phyloP scores from a whole-genome alignment of 768 basidiomycete genomes.

The Rhodotorula graminis region DNA sequence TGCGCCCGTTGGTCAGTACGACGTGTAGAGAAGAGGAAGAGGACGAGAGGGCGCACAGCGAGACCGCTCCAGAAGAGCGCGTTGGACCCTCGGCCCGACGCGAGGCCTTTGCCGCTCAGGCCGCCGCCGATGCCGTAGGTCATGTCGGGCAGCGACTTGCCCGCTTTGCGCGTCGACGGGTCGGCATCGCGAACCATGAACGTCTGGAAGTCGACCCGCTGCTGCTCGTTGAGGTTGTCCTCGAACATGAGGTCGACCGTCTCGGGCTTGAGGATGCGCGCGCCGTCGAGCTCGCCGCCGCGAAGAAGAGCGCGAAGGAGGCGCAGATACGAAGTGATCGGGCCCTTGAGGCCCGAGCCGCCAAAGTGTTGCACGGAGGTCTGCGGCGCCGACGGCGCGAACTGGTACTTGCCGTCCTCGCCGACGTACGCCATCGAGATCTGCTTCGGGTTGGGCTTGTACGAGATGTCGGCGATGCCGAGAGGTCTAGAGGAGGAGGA shows the following conservation, averaged over 20 bases:
- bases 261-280: slow-evolving; percentile 4
- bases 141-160: not conserved
- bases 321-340: slow-evolving; percentile 39
- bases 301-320: slow-evolving; percentile 41
- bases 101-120: slow-evolving; percentile 1
- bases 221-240: slow-evolving; percentile 3
- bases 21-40: not conserved
- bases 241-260: slow-evolving; percentile 33
- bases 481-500: slow-evolving; percentile 32
- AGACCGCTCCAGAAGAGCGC: slow-evolving; percentile 18
- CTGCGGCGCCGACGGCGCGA: slow-evolving; percentile 20
- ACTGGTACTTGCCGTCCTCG: slow-evolving; percentile 5
- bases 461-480: slow-evolving; percentile 42
- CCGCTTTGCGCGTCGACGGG: not conserved
- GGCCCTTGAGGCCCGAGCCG: slow-evolving; percentile 43
- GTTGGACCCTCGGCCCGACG: slow-evolving; percentile 4
- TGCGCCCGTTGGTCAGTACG: no score
- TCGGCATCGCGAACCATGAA: not conserved
- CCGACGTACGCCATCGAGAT: not conserved
- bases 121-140: slow-evolving; percentile 19
- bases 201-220: not conserved
- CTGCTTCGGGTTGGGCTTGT: slow-evolving; percentile 30
- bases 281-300: slow-evolving; percentile 12
- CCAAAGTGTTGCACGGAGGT: slow-evolving; percentile 22
- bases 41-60: slow-evolving; percentile 3